A percentile compares a stretch with the other conserved stretches of the same genome.
Conservation (phyloP, 306 rosid genomes). For the Fragaria nilgerrensis region DNA sequence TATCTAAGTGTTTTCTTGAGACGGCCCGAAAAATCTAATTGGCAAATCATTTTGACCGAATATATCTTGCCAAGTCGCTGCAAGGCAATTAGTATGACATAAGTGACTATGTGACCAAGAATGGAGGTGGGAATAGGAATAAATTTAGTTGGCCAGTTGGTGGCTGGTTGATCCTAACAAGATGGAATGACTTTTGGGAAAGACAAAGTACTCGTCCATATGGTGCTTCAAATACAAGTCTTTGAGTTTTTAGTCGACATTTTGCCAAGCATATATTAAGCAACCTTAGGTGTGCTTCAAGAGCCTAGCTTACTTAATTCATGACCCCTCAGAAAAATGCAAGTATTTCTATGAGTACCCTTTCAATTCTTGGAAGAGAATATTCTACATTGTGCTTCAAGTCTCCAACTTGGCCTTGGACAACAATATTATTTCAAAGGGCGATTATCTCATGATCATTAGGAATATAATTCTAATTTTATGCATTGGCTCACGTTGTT, state of each 20-base stretch:
- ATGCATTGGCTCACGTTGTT: too few species aligned
- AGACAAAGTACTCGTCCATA: neutral
- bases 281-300: neutral
- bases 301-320: neutral
- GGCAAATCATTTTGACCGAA: neutral
- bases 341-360: neutral
- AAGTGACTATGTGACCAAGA: neutral
- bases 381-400: neutral
- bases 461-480: too few species aligned
- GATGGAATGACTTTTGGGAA: conserved; percentile 4
- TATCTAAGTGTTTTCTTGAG: too few species aligned
- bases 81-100: neutral
- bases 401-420: too few species aligned
- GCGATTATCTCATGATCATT: neutral
- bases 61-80: neutral
- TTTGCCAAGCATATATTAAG: neutral
- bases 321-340: neutral
- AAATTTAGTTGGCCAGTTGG: neutral
- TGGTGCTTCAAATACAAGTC: neutral
- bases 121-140: neutral
- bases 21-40: neutral
- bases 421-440: neutral
- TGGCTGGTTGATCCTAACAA: neutral
- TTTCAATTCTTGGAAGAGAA: neutral
- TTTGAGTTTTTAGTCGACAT: neutral